Percentiles rank a stretch among this genome's conserved stretches.
Conservation (phyloP, 345 rosid species). For the Eucalyptus marginata region DNA sequence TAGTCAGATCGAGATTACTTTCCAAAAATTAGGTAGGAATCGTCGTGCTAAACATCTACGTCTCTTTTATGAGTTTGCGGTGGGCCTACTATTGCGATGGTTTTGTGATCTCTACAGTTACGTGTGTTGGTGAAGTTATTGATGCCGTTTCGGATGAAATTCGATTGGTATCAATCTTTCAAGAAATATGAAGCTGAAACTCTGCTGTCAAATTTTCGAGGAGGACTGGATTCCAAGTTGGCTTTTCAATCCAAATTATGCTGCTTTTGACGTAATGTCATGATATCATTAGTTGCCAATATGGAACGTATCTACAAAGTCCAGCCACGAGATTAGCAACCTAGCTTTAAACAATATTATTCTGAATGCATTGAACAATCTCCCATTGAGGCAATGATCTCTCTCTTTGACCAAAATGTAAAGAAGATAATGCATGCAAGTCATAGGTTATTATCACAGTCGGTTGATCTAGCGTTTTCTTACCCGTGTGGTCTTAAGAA, state of each 20-base stretch:
- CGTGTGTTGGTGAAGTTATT: neutral
- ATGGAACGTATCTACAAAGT: neutral
- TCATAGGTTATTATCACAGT: neutral
- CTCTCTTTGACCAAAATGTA: neutral
- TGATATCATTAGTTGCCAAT: neutral
- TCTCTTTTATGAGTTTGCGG: neutral
- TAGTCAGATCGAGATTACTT: neutral
- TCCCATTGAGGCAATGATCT: neutral
- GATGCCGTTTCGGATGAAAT: neutral
- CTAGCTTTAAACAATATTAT: neutral
- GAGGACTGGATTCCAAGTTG: neutral
- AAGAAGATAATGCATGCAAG: neutral
- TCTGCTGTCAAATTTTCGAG: neutral
- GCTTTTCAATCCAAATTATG: neutral
- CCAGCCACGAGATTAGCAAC: neutral
- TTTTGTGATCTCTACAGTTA: neutral
- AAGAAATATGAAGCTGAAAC: neutral
- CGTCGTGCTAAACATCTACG: neutral
- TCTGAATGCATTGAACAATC: neutral
- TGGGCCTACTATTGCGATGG: neutral
- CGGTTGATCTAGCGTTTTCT: neutral
- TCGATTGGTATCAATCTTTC: neutral
- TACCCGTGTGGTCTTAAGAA: accelerated
- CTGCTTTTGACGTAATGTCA: neutral
- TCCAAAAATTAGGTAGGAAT: neutral